Conservation (phyloP, 208 protist species). For the Entamoeba invadens region DNA sequence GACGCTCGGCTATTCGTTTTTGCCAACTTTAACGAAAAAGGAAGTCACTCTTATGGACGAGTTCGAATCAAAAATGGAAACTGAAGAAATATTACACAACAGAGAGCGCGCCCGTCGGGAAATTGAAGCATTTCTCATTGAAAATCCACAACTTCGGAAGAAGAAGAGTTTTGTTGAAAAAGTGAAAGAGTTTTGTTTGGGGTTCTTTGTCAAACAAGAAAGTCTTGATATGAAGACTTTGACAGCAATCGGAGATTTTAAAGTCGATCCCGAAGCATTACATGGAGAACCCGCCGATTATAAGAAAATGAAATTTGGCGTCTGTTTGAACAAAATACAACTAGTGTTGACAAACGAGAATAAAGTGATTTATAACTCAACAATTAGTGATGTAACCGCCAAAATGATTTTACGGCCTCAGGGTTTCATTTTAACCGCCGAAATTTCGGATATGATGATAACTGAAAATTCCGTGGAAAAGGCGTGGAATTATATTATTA, state of each 20-base stretch:
- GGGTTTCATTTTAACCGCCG: not conserved
- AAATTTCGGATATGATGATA: not conserved
- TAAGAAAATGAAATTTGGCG: not conserved
- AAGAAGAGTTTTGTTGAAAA: not conserved
- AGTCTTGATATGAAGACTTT: not conserved
- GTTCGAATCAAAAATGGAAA: not conserved
- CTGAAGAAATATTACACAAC: not conserved
- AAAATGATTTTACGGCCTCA: not conserved
- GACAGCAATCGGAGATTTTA: not conserved
- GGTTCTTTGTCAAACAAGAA: not conserved
- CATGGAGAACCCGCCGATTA: not conserved
- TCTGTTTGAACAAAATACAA: not conserved
- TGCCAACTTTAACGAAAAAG: not conserved
- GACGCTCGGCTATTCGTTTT: not conserved
- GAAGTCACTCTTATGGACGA: not conserved
- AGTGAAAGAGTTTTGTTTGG: not conserved
- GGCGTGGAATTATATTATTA: not conserved
- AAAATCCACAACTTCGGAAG: not conserved
- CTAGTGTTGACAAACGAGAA: not conserved
- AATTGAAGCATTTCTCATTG: not conserved
- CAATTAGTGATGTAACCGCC: not conserved
- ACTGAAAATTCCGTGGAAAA: not conserved
- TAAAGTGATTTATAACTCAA: not conserved
- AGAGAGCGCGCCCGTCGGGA: not conserved
- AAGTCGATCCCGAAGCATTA: not conserved